phyloP scores from a whole-genome alignment of 2,329 filamentous ascomycete genomes.

The Ascochyta koolunga region DNA sequence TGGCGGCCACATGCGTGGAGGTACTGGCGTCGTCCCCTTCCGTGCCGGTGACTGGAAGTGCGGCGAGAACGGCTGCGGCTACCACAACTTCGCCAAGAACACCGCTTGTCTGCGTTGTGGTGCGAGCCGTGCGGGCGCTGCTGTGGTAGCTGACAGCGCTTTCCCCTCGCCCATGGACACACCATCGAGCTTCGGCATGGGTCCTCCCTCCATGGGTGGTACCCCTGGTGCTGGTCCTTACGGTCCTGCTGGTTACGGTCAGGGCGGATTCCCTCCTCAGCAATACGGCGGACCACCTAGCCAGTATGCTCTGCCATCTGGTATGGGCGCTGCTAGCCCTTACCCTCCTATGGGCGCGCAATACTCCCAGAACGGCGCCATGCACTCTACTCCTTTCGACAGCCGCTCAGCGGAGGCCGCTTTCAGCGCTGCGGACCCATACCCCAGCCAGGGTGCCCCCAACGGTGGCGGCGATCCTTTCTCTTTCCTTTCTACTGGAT shows the following conservation, averaged over 20 bases:
- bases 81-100: conserved; percentile 99
- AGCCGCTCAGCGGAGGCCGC: conserved; percentile 92
- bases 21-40: conserved; percentile 90
- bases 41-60: conserved; percentile 99
- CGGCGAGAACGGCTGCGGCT: conserved; percentile 93
- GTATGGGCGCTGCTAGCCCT: conserved; percentile 77
- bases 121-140: conserved; percentile 89
- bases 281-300: conserved; percentile 88
- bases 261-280: conserved; percentile 67
- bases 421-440: conserved; percentile 87
- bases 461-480: conserved; percentile 78
- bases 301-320: conserved; percentile 87
- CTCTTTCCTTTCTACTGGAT: conserved; percentile 76
- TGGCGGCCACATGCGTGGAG: conserved; percentile 68
- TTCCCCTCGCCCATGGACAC: conserved; percentile 91
- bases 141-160: conserved; percentile 90
- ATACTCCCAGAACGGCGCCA: conserved; percentile 75
- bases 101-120: conserved; percentile 96
- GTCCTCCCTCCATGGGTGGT: conserved; percentile 83
- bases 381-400: conserved; percentile 88
- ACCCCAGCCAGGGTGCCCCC: conserved; percentile 72
- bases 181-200: conserved; percentile 82
- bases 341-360: conserved; percentile 80
- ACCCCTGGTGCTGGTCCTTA: conserved; percentile 73
- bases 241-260: conserved; percentile 71